Evolutionary conservation across 345 rosid genomes (phyloP), one percentile per base, ranked within the genome.

Genomic region (Euphorbia tirucalli): DNA sequence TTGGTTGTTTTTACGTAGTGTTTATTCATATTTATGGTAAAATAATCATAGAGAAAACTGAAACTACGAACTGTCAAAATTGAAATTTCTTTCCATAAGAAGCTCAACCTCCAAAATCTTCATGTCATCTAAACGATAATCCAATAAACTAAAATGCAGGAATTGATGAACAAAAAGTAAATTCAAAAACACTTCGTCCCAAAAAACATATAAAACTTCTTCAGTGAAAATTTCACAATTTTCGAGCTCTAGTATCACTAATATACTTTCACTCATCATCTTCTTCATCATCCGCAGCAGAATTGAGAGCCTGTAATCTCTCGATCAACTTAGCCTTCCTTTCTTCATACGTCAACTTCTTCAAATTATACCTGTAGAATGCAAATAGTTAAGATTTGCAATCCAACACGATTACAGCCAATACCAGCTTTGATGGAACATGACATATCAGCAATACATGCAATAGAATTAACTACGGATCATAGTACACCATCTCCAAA

Each of bases 261-360:
- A 9, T 1, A 19, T 10, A 22, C n/a, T 69, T 74, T 63, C 61
- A 75, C 78, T 75, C 70, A 41, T 65, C 71, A 4, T 75, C 74
- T 19, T 65, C 71, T 7, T 61, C 66, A 3, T 80, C 93, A 0
- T 71, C 71, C 14, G 71, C 85, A 27, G 87, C 91, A 0, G 91
- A 79, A 76, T 93, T 91, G 55, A 93, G 85, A 57, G 93, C 88
- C 22, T 77, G 77, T 31, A 93, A 77, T 70, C 98, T 77, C 71
- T 90, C 97, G 0, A 93, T 84, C 93, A 93, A 81, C 82, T 85
- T 85, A 19, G 82, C 85, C 83, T 85, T 94, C 84, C 96, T 87
- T 54, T 92, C 92, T 37, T 94, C 96, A 4, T 92, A 94, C 0
- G 97, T 90, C 39, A 91, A 82, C 80, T 87, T 93, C 90, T 85